Evolutionary conservation across 164 flowering plant genomes (phyloP).

Genomic region (Stephania yunnanensis): DNA sequence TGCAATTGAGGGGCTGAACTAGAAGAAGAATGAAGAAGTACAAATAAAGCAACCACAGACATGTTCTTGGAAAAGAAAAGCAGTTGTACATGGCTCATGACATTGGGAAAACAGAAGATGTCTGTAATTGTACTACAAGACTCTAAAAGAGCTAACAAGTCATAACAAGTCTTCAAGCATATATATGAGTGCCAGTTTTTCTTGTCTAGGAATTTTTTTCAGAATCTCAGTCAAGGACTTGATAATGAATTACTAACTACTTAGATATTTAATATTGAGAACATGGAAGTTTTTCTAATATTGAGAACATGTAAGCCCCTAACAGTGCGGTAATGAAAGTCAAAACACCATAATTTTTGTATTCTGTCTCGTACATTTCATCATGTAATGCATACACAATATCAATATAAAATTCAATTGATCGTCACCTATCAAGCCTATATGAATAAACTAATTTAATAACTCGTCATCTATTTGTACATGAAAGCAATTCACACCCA

Average conservation of each 20-base stretch:
- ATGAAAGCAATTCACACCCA: not conserved
- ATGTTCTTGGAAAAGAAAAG: not conserved
- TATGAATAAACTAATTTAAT: not conserved
- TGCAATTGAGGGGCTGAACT: slow-evolving; percentile 15
- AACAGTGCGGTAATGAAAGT: not conserved
- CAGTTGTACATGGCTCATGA: not conserved
- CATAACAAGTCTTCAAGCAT: not conserved
- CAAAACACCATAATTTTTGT: not conserved
- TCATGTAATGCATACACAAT: not conserved
- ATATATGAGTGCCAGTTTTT: not conserved
- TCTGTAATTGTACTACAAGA: not conserved
- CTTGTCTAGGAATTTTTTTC: not conserved
- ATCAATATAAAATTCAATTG: too few species aligned
- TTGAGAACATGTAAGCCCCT: not conserved
- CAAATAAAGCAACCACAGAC: not conserved
- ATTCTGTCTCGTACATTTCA: not conserved
- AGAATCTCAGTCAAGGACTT: not conserved
- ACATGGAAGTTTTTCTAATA: not conserved
- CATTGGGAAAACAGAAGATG: not conserved
- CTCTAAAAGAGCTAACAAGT: not conserved
- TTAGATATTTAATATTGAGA: not conserved
- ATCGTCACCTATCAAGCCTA: not conserved
- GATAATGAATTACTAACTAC: slow-evolving; percentile 1
- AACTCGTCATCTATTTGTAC: not conserved
- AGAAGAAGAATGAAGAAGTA: slow-evolving; percentile 10